A percentile compares a stretch with the other conserved stretches of the same genome.
These are phyloP conservation scores for Pyrenochaeta sp. DNA, from an alignment of 2,329 filamentous ascomycete species.

Conservation along the genomic window DNA sequence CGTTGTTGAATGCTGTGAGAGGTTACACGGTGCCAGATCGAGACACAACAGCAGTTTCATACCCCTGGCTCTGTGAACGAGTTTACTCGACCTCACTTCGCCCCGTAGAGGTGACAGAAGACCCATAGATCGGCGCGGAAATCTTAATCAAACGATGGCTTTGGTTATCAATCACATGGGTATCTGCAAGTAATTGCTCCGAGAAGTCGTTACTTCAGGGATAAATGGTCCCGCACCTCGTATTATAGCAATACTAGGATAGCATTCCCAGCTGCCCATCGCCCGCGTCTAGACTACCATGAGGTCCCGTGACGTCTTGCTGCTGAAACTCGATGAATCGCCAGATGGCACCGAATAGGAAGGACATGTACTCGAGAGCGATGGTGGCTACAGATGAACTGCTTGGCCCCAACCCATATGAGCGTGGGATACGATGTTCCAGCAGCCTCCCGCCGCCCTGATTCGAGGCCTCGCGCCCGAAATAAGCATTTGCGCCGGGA, in stretches of 20 bases:
- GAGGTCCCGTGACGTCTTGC: slow-evolving; percentile 10
- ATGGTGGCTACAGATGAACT: slow-evolving; percentile 1
- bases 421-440: slow-evolving; percentile 18
- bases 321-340: not conserved
- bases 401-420: slow-evolving; percentile 18
- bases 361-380: not conserved
- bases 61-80: slow-evolving; percentile 2
- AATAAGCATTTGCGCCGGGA: slow-evolving; percentile 24
- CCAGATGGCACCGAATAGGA: not conserved
- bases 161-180: not conserved
- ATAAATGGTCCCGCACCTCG: not conserved
- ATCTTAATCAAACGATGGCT: not conserved
- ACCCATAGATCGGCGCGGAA: not conserved
- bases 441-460: slow-evolving; percentile 10
- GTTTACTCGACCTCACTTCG: not conserved
- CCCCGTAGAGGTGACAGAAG: not conserved
- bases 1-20: slow-evolving; percentile 9
- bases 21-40: slow-evolving; percentile 11
- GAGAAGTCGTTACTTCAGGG: not conserved
- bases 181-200: not conserved
- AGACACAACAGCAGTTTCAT: slow-evolving; percentile 13
- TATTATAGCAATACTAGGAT: slow-evolving; percentile 2
- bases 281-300: slow-evolving; percentile 20
- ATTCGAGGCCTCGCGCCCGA: slow-evolving; percentile 10
- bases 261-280: slow-evolving; percentile 10